These are phyloP conservation scores for Kalmanozyma brasiliensis DNA, from an alignment of 1,284 basidiomycete species.

Conservation along the genomic window DNA sequence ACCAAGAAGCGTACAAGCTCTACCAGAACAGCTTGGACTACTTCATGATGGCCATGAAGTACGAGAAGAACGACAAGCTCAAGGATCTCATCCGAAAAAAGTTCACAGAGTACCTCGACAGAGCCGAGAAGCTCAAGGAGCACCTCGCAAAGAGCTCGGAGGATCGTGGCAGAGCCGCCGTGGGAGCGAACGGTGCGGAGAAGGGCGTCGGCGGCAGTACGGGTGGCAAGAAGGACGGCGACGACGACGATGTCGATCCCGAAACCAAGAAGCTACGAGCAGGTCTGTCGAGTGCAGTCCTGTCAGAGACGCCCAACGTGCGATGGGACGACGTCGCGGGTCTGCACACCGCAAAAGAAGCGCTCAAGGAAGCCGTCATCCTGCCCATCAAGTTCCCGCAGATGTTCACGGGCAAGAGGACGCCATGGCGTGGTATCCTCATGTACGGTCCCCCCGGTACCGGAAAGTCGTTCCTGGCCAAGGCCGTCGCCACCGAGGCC, in stretches of 20 bases:
- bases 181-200: conserved; percentile 78
- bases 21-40: conserved; percentile 92
- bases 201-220: conserved; percentile 74
- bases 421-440: conserved; percentile 94
- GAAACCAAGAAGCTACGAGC: conserved; percentile 95
- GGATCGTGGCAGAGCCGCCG: conserved; percentile 79
- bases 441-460: conserved; percentile 80
- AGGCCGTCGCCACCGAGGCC: conserved; percentile 97
- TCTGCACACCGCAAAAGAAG: conserved; percentile 90
- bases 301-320: conserved; percentile 94
- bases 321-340: conserved; percentile 99
- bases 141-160: conserved; percentile 71
- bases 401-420: conserved; percentile 96
- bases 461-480: conserved; percentile 83
- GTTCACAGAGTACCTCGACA: conserved; percentile 89
- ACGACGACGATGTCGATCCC: conserved; percentile 81
- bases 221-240: conserved; percentile 77
- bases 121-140: conserved; percentile 91
- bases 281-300: conserved; percentile 85
- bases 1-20: conserved; percentile 90
- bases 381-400: conserved; percentile 98
- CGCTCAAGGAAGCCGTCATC: conserved; percentile 97
- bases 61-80: conserved; percentile 95
- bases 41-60: conserved; percentile 91
- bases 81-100: conserved; percentile 88